Evolutionary conservation across 257 asterid species (phyloP).

Genomic region (Datura wrightii): DNA sequence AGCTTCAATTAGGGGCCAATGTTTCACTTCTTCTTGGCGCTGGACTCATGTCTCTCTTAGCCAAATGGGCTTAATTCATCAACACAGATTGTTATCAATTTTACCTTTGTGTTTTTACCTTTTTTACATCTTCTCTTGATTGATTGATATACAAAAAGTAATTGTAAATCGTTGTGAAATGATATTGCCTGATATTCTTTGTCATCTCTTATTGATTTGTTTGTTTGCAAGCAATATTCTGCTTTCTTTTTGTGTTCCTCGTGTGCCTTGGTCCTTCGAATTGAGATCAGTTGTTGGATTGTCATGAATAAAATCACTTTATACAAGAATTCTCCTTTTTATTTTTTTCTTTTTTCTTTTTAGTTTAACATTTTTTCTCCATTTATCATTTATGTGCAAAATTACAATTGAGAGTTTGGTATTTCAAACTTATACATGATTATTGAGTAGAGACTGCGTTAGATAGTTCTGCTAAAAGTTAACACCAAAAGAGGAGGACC

Average conservation of each 20-base stretch:
- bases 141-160: not conserved
- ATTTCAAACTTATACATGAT: too few species aligned
- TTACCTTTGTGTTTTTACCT: not conserved
- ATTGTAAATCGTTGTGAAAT: not conserved
- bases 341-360: too few species aligned
- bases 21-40: constrained; percentile 35
- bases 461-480: too few species aligned
- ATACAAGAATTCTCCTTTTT: not conserved
- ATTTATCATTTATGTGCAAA: too few species aligned
- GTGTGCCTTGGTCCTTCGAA: not conserved
- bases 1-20: constrained; percentile 36
- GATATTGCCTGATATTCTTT: not conserved
- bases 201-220: not conserved
- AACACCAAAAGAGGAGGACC: too few species aligned
- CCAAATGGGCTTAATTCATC: constrained; percentile 32
- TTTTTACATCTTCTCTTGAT: not conserved
- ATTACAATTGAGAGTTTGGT: too few species aligned
- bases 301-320: not conserved
- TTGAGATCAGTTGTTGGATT: not conserved
- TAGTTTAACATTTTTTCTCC: too few species aligned
- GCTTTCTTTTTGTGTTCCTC: not conserved
- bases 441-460: too few species aligned
- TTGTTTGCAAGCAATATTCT: not conserved
- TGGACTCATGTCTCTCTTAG: constrained; percentile 32
- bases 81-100: not conserved